Conservation (phyloP, 1,284 basidiomycete genomes). For the Moniliophthora roreri region DNA sequence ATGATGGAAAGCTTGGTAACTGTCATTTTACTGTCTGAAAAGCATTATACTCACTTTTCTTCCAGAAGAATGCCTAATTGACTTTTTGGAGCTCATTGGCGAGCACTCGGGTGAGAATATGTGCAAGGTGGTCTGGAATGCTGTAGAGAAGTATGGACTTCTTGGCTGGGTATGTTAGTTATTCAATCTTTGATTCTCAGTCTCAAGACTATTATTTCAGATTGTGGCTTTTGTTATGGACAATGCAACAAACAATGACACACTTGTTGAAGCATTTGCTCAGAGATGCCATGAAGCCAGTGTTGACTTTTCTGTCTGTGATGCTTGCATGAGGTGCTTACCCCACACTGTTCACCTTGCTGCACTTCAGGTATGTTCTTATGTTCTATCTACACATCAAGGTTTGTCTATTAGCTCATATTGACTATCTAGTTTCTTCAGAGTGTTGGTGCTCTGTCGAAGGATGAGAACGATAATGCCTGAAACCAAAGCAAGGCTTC, state of each 20-base stretch:
- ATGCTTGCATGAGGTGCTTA: constrained; percentile 10
- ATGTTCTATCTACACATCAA: no score
- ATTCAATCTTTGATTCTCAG: not conserved
- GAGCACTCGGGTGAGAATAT: constrained; percentile 33
- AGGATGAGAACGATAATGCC: no score
- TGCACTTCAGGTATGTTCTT: constrained; percentile 5
- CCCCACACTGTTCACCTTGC: constrained; percentile 13
- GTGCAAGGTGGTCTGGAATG: constrained; percentile 31
- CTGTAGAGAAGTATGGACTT: constrained; percentile 24
- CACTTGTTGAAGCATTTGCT: constrained; percentile 1
- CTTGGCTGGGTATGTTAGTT: constrained; percentile 14
- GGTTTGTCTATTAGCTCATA: no score
- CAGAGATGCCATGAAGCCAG: not conserved
- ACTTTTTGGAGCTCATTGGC: constrained; percentile 30
- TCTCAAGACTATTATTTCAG: not conserved
- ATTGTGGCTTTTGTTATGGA: constrained; percentile 9
- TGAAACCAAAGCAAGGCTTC: no score
- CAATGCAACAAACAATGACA: constrained; percentile 5
- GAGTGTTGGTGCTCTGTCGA: no score
- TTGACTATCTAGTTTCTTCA: not conserved
- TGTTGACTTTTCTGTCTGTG: constrained; percentile 1
- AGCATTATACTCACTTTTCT: not conserved
- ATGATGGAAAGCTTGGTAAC: constrained; percentile 17
- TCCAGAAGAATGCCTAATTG: constrained; percentile 15
- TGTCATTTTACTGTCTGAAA: not conserved